Percentiles rank a stretch among this genome's conserved stretches.
phyloP scores from a whole-genome alignment of 768 basidiomycete genomes.

The Lactarius hatsudake region DNA sequence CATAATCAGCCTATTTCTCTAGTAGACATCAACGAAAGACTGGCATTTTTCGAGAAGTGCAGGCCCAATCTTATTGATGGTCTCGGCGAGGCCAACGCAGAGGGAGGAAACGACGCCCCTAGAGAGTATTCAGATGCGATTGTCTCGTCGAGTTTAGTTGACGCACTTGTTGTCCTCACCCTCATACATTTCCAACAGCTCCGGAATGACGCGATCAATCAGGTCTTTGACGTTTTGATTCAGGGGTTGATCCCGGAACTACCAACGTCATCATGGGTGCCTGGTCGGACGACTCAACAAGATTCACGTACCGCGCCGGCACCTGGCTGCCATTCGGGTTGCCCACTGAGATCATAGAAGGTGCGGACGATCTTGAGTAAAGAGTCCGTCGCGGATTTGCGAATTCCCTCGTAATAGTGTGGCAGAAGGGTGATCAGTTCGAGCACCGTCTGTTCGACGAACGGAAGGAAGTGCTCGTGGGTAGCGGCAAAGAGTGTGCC shows the following conservation, averaged over 20 bases:
- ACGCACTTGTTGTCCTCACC: conserved; percentile 97
- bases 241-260: conserved; percentile 39
- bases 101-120: conserved; percentile 87
- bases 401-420: conserved; percentile 97
- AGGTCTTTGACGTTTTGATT: conserved; percentile 74
- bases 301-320: conserved; percentile 50
- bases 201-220: conserved; percentile 66
- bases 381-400: conserved; percentile 88
- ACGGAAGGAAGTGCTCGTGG: conserved; percentile 83
- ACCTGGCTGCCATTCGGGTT: conserved; percentile 81
- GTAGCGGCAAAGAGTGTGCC: conserved; percentile 86
- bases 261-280: background rate
- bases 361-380: conserved; percentile 86
- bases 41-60: conserved; percentile 75
- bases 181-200: conserved; percentile 85
- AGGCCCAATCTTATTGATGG: conserved; percentile 88
- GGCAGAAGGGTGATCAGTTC: conserved; percentile 75
- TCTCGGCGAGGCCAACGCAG: conserved; percentile 87
- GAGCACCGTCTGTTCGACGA: conserved; percentile 76
- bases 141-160: conserved; percentile 18
- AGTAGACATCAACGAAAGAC: conserved; percentile 31
- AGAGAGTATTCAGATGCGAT: conserved; percentile 21
- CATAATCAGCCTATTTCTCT: conserved; percentile 16
- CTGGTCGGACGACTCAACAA: background rate
- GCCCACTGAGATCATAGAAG: conserved; percentile 85